A percentile compares a stretch with the other conserved stretches of the same genome.
phyloP scores from a whole-genome alignment of 148 eudicot species.

The Camellia japonica region DNA sequence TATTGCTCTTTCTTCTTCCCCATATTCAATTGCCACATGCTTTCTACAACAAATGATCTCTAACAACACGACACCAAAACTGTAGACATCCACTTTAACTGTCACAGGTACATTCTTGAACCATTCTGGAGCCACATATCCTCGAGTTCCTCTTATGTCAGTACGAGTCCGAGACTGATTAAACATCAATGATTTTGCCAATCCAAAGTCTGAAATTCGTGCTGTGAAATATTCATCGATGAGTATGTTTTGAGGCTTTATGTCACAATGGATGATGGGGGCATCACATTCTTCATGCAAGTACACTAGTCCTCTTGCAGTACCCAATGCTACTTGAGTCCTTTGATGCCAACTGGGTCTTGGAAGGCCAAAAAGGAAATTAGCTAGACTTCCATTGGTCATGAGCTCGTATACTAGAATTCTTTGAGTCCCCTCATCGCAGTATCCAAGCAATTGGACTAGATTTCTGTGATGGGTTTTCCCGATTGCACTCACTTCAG shows the following conservation, averaged over 20 bases:
- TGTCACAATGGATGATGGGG: conserved; percentile 17
- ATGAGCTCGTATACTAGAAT: conserved; percentile 19
- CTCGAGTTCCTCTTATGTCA: conserved; percentile 22
- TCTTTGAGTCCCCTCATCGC: conserved; percentile 15
- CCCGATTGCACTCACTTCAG: conserved; percentile 19
- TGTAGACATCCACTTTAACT: conserved; percentile 17
- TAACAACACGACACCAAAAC: conserved; percentile 17
- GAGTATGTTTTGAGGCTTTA: conserved; percentile 23
- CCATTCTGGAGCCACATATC: conserved; percentile 24
- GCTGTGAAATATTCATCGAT: background rate
- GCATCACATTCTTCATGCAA: conserved; percentile 22
- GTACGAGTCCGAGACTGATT: conserved; percentile 2
- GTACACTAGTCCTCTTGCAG: conserved; percentile 21
- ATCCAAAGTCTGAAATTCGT: conserved; percentile 16
- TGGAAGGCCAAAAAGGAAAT: conserved; percentile 8
- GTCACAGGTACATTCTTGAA: conserved; percentile 13
- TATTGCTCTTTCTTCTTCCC: conserved; percentile 12
- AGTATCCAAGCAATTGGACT: conserved; percentile 17
- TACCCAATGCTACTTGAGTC: conserved; percentile 10
- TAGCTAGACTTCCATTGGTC: conserved; percentile 15
- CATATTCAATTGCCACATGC: background rate
- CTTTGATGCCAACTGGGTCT: conserved; percentile 2
- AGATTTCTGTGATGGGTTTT: conserved; percentile 22
- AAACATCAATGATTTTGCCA: conserved; percentile 9
- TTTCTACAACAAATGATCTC: conserved; percentile 20